Conservation (phyloP, 2,329 filamentous ascomycete species). For the Hymenoscyphus fructigenus region DNA sequence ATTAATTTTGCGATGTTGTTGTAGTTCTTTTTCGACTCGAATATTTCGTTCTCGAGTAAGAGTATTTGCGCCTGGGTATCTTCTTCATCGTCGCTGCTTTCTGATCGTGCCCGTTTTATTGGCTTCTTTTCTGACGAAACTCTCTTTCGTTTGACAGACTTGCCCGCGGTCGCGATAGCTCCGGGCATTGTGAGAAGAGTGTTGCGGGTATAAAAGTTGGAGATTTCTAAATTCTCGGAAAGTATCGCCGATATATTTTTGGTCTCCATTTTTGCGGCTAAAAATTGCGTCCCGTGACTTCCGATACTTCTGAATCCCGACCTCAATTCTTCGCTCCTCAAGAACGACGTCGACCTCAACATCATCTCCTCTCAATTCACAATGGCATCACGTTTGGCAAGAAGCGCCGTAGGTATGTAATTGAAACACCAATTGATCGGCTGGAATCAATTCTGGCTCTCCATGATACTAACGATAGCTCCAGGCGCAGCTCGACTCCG, state of each 20-base stretch:
- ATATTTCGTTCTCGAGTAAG: constrained; percentile 74
- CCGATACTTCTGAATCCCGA: constrained; percentile 26
- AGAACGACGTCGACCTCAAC: constrained; percentile 38
- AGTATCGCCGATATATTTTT: constrained; percentile 13
- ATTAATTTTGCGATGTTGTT: constrained; percentile 82
- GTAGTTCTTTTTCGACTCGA: constrained; percentile 85
- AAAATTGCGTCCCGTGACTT: constrained; percentile 11
- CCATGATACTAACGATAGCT: constrained; percentile 44
- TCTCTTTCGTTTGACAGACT: constrained; percentile 47
- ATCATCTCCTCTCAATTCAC: constrained; percentile 61
- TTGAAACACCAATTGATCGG: constrained; percentile 16
- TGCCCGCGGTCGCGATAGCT: constrained; percentile 18
- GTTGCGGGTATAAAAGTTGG: constrained; percentile 2
- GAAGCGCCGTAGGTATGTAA: constrained; percentile 87
- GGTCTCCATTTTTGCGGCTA: constrained; percentile 7
- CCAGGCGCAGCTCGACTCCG: constrained; percentile 81
- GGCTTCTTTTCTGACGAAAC: constrained; percentile 48
- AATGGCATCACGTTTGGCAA: constrained; percentile 98
- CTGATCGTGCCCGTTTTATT: constrained; percentile 44
- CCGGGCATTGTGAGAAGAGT: constrained; percentile 31
- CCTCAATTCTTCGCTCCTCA: constrained; percentile 30
- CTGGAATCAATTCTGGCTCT: constrained; percentile 26
- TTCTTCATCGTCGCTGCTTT: constrained; percentile 50
- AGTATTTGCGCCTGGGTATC: constrained; percentile 66
- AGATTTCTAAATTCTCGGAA: constrained; percentile 8